phyloP scores from a whole-genome alignment of 257 asterid genomes.

The Capsicum chinense region DNA sequence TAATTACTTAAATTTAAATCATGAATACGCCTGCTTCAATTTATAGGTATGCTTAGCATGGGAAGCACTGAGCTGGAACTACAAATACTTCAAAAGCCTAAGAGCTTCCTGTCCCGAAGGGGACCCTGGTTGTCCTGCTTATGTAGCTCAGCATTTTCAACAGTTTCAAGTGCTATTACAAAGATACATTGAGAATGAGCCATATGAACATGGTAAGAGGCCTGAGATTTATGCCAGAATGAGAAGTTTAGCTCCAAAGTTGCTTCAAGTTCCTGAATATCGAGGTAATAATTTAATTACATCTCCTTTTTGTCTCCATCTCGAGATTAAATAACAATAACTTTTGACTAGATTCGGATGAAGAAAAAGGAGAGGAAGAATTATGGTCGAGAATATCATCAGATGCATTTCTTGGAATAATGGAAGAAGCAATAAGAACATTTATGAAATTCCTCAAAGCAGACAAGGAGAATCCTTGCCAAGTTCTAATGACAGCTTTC shows the following conservation, averaged over 20 bases:
- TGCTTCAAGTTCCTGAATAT: constrained; percentile 91
- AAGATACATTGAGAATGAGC: constrained; percentile 83
- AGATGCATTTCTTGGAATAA: constrained; percentile 60
- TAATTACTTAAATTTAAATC: neutral
- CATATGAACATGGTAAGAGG: constrained; percentile 77
- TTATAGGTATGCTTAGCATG: constrained; percentile 63
- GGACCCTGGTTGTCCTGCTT: constrained; percentile 85
- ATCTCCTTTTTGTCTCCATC: neutral
- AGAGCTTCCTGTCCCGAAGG: constrained; percentile 52
- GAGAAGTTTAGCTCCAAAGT: constrained; percentile 73
- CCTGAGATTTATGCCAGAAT: constrained; percentile 82
- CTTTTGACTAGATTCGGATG: constrained; percentile 55
- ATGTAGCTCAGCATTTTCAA: constrained; percentile 81
- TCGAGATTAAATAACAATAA: neutral
- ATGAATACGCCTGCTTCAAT: neutral
- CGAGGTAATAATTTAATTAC: constrained; percentile 51
- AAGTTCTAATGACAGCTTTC: constrained; percentile 55
- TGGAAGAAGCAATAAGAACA: constrained; percentile 83
- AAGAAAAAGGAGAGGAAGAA: constrained; percentile 56
- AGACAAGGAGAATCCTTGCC: constrained; percentile 69
- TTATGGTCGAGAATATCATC: constrained; percentile 73
- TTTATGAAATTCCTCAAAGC: constrained; percentile 84
- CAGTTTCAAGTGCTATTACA: constrained; percentile 81
- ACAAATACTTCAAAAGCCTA: constrained; percentile 68
- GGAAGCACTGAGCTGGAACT: constrained; percentile 95